phyloP scores from a whole-genome alignment of 2,329 filamentous ascomycete species.

The Stachybotrys chlorohalonatus region DNA sequence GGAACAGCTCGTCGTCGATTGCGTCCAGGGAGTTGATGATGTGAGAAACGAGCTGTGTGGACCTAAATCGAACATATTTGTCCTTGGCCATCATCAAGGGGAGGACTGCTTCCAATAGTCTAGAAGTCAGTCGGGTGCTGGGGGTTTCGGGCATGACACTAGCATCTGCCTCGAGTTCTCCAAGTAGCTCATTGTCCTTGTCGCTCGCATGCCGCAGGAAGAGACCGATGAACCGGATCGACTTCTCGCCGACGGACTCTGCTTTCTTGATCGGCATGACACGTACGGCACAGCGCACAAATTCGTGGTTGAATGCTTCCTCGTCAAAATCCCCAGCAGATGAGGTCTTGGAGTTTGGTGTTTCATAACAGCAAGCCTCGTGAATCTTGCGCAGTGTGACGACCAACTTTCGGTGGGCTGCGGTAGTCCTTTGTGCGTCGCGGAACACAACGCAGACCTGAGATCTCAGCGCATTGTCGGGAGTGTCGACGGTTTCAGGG shows the following conservation, averaged over 20 bases:
- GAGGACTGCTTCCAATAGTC: conserved; percentile 64
- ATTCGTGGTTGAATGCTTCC: conserved; percentile 78
- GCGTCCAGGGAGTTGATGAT: conserved; percentile 88
- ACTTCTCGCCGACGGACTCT: conserved; percentile 77
- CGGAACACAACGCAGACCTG: conserved; percentile 66
- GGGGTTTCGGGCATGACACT: conserved; percentile 74
- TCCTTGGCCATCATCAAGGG: conserved; percentile 80
- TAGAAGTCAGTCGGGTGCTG: conserved; percentile 66
- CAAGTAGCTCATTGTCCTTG: conserved; percentile 61
- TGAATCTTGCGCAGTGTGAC: conserved; percentile 86
- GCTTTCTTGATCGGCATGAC: conserved; percentile 86
- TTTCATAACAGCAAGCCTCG: conserved; percentile 69
- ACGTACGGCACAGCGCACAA: conserved; percentile 72
- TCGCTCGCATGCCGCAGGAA: conserved; percentile 69
- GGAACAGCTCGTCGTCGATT: conserved; percentile 86
- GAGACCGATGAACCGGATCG: conserved; percentile 77
- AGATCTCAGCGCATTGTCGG: conserved; percentile 60
- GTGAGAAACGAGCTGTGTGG: conserved; percentile 83
- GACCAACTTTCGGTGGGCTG: conserved; percentile 81
- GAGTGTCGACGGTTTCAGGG: conserved; percentile 72
- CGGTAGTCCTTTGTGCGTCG: conserved; percentile 81
- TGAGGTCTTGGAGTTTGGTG: conserved; percentile 39
- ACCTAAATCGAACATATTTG: conserved; percentile 82
- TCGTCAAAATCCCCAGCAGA: conserved; percentile 65
- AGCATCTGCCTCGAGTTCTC: conserved; percentile 57